Base-by-base conservation (phyloP, 345 rosid species). In the Erodium maritimum region DNA sequence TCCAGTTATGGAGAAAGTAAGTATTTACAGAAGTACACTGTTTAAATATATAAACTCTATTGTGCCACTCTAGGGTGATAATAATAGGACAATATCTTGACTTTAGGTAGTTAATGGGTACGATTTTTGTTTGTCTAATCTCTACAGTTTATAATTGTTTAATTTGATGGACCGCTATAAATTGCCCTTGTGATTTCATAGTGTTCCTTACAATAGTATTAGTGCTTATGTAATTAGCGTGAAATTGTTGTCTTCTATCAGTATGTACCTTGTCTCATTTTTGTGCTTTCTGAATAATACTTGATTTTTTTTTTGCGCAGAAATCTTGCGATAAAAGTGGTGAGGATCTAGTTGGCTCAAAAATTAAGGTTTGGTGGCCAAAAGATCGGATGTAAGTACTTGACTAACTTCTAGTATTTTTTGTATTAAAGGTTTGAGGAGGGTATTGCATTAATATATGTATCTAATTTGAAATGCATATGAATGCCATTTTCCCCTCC, bases 351-450 rank as follows among this genome's bases (percentile, higher is more conserved):
- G 82, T 90, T 70, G 99, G 97, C 52, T 57, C 74, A 17, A 90
- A 71, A 76, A 71, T 94, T 65, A 81, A 76, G 74, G 87, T 94
- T 52, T 94, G 93, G 90, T 94, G 99, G 99, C 97, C 99, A n/a
- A 34, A 61, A 21, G 99, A 94, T 80, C 63, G 54, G 10, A 42
- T 19, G 99, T 94, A 71, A 78, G 87, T 68, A 51, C 29, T 17
- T 14, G 60, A 17, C 53, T 57, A 19, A 29, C 55, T 29, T 29
- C 33, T 1, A 24, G 0, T 48, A 29, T 22, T 66, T 10, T 13
- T 33, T 69, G 12, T 60, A 21, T 25, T 55, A 23, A 13, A 21
- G 1, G 20, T 58, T 19, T 29, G 5, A n/a, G 37, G 22, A 6
- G 17, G 21, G 23, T 0, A 13, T 19, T 19, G 25, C 17, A 19